Evolutionary conservation across 495 filamentous ascomycete species (phyloP).

Genomic region (Talaromyces borbonicus): DNA sequence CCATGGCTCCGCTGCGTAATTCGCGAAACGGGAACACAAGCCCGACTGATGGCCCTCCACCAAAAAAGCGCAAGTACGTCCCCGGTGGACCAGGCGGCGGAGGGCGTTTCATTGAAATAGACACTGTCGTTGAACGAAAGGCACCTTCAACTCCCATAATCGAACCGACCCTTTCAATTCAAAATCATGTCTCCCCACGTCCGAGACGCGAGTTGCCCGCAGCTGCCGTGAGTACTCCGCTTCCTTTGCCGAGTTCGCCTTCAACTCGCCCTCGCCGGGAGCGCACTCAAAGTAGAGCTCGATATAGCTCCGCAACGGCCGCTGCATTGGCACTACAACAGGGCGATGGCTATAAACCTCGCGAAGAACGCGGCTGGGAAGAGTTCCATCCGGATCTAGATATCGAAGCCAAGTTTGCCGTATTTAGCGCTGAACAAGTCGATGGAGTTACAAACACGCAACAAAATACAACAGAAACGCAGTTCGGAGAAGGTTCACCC

Average conservation of each 20-base stretch:
- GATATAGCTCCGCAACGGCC: constrained; percentile 72
- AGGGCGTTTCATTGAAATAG: constrained; percentile 61
- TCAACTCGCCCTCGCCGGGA: constrained; percentile 42
- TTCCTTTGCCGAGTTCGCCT: constrained; percentile 31
- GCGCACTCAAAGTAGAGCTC: constrained; percentile 37
- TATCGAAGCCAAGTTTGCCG: constrained; percentile 63
- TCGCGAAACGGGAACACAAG: constrained; percentile 24
- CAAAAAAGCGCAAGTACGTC: constrained; percentile 53
- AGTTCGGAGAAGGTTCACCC: constrained; percentile 20
- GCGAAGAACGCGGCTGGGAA: constrained; percentile 93
- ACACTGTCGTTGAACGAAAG: constrained; percentile 32
- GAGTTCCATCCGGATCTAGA: constrained; percentile 95
- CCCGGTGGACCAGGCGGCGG: constrained; percentile 75
- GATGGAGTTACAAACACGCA: constrained; percentile 47
- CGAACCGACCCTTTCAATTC: constrained; percentile 8
- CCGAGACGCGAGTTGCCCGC: constrained; percentile 11
- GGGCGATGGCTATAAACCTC: constrained; percentile 90
- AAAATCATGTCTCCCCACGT: constrained; percentile 14
- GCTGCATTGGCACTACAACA: constrained; percentile 76
- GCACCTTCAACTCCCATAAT: constrained; percentile 19
- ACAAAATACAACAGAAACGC: constrained; percentile 17
- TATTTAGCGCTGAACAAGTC: constrained; percentile 76
- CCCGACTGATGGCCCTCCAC: constrained; percentile 34
- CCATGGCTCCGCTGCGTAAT: constrained; percentile 7
- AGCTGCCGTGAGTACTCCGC: constrained; percentile 17